phyloP scores from a whole-genome alignment of 192 early-diverging fungal genomes.

The Coemansia sp. region DNA sequence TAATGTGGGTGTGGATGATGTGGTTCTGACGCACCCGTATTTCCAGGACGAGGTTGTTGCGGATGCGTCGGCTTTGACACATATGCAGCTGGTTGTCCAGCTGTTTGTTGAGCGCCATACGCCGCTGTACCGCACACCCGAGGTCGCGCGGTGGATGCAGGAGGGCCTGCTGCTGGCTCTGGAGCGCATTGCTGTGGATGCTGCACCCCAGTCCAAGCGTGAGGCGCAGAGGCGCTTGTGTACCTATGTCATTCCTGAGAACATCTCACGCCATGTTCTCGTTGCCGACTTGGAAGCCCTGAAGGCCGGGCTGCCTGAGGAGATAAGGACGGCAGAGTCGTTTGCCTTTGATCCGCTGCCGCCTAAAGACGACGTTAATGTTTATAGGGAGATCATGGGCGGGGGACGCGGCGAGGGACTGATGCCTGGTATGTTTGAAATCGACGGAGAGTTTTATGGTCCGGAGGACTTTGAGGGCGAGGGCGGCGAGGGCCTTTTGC shows the following conservation, averaged over 20 bases:
- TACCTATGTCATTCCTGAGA: conserved; percentile 43
- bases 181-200: conserved; percentile 19
- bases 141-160: conserved; percentile 57
- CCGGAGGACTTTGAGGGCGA: conserved; percentile 13
- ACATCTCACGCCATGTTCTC: conserved; percentile 48
- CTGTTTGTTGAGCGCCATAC: conserved; percentile 74
- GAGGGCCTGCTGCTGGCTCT: conserved; percentile 47
- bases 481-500: neutral
- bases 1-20: conserved; percentile 58
- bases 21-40: conserved; percentile 54
- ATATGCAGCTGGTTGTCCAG: conserved; percentile 63
- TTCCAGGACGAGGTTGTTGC: conserved; percentile 50
- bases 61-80: conserved; percentile 45
- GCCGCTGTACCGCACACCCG: conserved; percentile 83
- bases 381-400: conserved; percentile 30
- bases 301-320: conserved; percentile 41
- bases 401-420: neutral
- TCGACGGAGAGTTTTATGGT: conserved; percentile 12
- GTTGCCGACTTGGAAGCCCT: conserved; percentile 45
- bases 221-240: conserved; percentile 24
- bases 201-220: neutral
- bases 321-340: conserved; percentile 18
- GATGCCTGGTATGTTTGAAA: conserved; percentile 35
- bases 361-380: conserved; percentile 34
- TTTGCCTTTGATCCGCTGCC: conserved; percentile 54